Evolutionary conservation across 441 rosid species (phyloP).

Genomic region (Aleurites moluccanus): DNA sequence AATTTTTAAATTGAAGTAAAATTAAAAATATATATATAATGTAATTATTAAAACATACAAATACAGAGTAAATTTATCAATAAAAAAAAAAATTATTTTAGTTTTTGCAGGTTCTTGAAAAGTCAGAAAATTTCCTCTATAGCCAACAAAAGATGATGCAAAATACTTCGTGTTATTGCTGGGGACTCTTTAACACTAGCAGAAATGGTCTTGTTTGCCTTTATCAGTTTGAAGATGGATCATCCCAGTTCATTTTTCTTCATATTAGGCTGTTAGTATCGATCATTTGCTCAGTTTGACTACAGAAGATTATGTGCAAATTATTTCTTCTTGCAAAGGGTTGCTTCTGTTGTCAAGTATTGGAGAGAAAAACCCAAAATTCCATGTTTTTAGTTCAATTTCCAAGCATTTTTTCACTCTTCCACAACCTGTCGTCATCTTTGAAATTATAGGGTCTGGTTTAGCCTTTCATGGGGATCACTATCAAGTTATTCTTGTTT

Average conservation of each 20-base stretch:
- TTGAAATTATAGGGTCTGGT: slow-evolving; percentile 17
- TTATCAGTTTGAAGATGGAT: slow-evolving; percentile 7
- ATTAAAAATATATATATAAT: too few relatives aligned
- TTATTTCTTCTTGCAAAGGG: slow-evolving; percentile 17
- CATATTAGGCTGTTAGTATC: not conserved
- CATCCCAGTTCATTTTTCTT: slow-evolving; percentile 23
- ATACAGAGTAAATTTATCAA: too few relatives aligned
- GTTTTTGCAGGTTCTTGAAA: too few relatives aligned
- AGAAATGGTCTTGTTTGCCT: slow-evolving; percentile 21
- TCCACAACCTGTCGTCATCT: slow-evolving; percentile 8
- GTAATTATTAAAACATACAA: too few relatives aligned
- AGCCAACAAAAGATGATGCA: not conserved
- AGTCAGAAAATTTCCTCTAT: not conserved
- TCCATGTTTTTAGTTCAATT: slow-evolving; percentile 18
- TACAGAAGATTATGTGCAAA: slow-evolving; percentile 1
- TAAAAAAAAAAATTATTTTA: too few relatives aligned
- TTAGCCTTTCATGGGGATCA: slow-evolving; percentile 14
- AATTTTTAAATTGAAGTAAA: too few relatives aligned
- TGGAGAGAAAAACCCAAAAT: slow-evolving; percentile 1
- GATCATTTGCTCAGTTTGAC: slow-evolving; percentile 17
- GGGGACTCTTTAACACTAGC: not conserved
- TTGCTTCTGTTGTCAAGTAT: slow-evolving; percentile 18
- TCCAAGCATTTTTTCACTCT: slow-evolving; percentile 1
- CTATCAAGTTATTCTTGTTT: slow-evolving; percentile 23
- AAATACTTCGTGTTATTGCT: not conserved